Base-by-base conservation (phyloP, 805 yeast genomes). In the Priceomyces melissophilus region DNA sequence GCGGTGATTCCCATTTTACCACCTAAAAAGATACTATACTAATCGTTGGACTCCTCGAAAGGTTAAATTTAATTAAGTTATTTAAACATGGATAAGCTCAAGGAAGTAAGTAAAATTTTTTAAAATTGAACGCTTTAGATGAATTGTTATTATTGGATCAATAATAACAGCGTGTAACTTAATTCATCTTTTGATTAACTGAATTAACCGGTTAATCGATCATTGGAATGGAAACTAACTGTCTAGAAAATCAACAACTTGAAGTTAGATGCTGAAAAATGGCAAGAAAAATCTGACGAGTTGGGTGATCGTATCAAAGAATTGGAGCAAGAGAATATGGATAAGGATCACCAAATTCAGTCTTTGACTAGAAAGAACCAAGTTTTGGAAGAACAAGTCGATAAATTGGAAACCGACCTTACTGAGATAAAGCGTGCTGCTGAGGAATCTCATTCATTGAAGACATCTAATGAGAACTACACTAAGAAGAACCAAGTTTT, bases 221-320 rank as follows among this genome's bases (percentile, higher is more conserved):
- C 20, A 32, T 35, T 23, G 14, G 37, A 30, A n/a, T 9, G 14
- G n/a, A 10, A 11, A 39, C 42, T 39, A 39, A 39, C 38, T 8
- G 23, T 5, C 30, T 49, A 87, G 95, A 89, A 88, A 79, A 75
- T 89, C 73, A 83, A 74, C 76, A 82, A 82, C 69, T 81, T 93
- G 67, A 90, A 91, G 72, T 75, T 87, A 58, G 98, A 93, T 64
- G 91, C 96, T 53, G 99, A 93, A 74, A 75, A 84, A 57, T 95
- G 99, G 88, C 96, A 91, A 75, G 96, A 88, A 66, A 87, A 89
- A 75, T 83, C 93, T 46, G 99, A 93, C 60, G 96, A 87, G 57
- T 78, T 86, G 57, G 69, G 81, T 46, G 81, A 76, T 49, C 82
- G 82, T 65, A 81, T 86, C 71, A 93, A 90, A 77, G 84, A 76